Evolutionary conservation across 139 green algal species (phyloP), one percentile per base, ranked within the genome.

Genomic region (Chlorella sp.): DNA sequence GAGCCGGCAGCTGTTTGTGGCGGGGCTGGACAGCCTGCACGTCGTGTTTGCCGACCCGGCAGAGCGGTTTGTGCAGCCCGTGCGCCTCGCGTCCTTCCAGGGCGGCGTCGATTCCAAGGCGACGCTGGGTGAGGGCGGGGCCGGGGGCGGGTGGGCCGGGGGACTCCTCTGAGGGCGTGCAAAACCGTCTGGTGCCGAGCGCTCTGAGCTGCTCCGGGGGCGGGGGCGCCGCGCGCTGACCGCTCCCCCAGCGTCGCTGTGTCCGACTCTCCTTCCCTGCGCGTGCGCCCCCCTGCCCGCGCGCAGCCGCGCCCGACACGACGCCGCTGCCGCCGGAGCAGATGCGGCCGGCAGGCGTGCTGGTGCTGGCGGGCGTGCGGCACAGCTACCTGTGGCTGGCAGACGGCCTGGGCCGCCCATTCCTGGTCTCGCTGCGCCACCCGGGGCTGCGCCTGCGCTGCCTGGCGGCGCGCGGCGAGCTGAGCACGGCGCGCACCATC

Each of bases 341-440:
- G 62, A 71, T 77, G 73, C 62, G 79, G 45, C 79, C 79, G 5
- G 45, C 66, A 8, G 79, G 79, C 0, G 9, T 23, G 8, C 61
- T 50, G 9, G 19, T 11, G 23, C 4, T 29, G 35, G 56, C 71
- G 60, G 78, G 73, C 9, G 66, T 81, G 40, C 72, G 73, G 7
- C 79, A 85, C 58, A 79, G 67, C 67, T 82, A 85, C 59, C 66
- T 85, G 35, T 77, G 73, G 77, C 64, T 86, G 46, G 66, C 71
- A 21, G 81, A 86, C 59, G 60, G 73, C 33, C 45, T 86, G 45
- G 81, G 79, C 27, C 75, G 80, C 50, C 86, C 86, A 40, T 88
- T 87, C 55, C 48, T 87, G 60, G 50, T 90, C 31, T 79, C 81
- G 29, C 58, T 90, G 36, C 58, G 79, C n/a, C 81, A 88, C 41